Evolutionary conservation across 345 rosid species (phyloP).

Genomic region (Populus deltoides): DNA sequence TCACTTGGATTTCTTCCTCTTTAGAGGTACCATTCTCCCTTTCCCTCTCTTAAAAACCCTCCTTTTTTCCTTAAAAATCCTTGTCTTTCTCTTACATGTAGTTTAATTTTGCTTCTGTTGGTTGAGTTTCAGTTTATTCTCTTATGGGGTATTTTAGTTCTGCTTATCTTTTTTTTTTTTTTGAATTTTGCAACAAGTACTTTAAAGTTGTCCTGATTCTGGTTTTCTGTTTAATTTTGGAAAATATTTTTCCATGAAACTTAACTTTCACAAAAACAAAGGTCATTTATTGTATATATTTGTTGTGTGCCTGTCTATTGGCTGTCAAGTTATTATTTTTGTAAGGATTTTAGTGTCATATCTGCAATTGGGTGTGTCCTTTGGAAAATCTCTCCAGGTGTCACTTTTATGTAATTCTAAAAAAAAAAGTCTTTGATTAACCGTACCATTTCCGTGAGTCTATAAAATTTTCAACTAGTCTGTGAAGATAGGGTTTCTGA

Average conservation of each 20-base stretch:
- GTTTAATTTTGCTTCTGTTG: not conserved
- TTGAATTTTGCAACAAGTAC: no score
- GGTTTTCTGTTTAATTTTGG: not conserved
- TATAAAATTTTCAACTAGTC: not conserved
- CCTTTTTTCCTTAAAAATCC: not conserved
- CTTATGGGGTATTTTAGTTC: not conserved
- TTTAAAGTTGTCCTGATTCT: no score
- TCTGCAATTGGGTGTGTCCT: not conserved
- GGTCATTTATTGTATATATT: not conserved
- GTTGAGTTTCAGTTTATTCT: not conserved
- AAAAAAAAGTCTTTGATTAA: not conserved
- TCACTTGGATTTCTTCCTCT: not conserved
- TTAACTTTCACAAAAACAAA: not conserved
- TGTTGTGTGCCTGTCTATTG: not conserved
- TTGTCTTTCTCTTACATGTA: not conserved
- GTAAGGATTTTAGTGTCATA: not conserved
- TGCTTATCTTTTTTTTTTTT: not conserved
- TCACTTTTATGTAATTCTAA: not conserved
- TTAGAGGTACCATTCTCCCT: not conserved
- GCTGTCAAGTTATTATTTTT: not conserved
- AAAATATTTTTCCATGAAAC: not conserved
- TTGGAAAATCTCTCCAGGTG: not conserved
- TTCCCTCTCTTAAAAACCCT: not conserved
- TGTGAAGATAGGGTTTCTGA: not conserved
- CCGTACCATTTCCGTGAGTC: not conserved